These are phyloP conservation scores for Epichloe brachyelytri DNA, from an alignment of 2,329 filamentous ascomycete species.

Conservation along the genomic window DNA sequence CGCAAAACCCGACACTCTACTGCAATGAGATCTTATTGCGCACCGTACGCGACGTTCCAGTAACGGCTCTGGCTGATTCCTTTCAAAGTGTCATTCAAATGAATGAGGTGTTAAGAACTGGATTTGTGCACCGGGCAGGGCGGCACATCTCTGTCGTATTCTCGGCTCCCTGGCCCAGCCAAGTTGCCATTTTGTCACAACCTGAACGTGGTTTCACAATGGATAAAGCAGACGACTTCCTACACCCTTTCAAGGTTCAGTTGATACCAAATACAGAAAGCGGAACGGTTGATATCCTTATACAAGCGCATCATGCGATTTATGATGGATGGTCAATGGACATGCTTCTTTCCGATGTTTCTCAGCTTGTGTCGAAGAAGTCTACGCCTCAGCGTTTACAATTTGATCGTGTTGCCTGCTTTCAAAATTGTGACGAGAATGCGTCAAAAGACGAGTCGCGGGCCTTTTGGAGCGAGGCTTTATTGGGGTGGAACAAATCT, in stretches of 20 bases:
- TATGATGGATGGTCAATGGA: slow-evolving; percentile 95
- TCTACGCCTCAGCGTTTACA: slow-evolving; percentile 32
- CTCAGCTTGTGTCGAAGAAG: slow-evolving; percentile 27
- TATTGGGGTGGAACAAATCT: slow-evolving; percentile 42
- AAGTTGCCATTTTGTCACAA: slow-evolving; percentile 19
- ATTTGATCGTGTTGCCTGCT: slow-evolving; percentile 46
- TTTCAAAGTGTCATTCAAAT: slow-evolving; percentile 34
- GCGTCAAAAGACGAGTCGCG: slow-evolving; percentile 28
- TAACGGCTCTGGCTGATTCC: slow-evolving; percentile 31
- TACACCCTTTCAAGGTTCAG: slow-evolving; percentile 51
- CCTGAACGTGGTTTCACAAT: slow-evolving; percentile 27
- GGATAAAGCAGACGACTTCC: slow-evolving; percentile 23
- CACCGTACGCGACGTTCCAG: slow-evolving; percentile 25
- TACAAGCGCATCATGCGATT: slow-evolving; percentile 67
- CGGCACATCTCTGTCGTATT: slow-evolving; percentile 41
- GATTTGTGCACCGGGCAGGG: slow-evolving; percentile 46
- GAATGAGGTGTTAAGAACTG: slow-evolving; percentile 61
- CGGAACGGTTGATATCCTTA: slow-evolving; percentile 19
- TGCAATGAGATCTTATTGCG: slow-evolving; percentile 64
- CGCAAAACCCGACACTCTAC: slow-evolving; percentile 47
- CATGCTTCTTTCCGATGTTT: slow-evolving; percentile 55
- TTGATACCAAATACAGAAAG: slow-evolving; percentile 21
- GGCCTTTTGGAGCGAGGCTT: slow-evolving; percentile 57
- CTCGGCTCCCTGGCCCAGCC: slow-evolving; percentile 32
- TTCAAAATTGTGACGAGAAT: slow-evolving; percentile 23